phyloP scores from a whole-genome alignment of 257 asterid species.

The Cruciata laevipes region DNA sequence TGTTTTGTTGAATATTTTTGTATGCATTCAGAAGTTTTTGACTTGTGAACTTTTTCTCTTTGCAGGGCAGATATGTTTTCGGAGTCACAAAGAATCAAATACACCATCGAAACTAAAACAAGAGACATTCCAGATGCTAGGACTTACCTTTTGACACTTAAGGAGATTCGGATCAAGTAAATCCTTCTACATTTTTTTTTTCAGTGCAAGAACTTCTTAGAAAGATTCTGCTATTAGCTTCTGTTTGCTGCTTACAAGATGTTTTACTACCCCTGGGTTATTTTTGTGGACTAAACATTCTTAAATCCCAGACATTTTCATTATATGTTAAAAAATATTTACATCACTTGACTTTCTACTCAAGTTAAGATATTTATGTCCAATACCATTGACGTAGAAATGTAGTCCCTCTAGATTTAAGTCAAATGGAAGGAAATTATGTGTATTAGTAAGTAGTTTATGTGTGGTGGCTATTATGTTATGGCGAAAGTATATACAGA shows the following conservation, averaged over 20 bases:
- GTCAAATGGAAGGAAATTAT: not conserved
- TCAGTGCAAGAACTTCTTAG: not conserved
- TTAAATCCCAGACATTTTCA: not conserved
- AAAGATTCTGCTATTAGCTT: not conserved
- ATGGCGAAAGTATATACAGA: not conserved
- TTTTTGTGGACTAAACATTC: not conserved
- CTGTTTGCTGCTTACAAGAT: not conserved
- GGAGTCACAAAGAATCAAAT: slow-evolving; percentile 82
- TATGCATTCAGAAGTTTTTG: not conserved
- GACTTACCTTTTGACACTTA: slow-evolving; percentile 60
- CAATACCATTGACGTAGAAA: not conserved
- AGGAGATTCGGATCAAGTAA: slow-evolving; percentile 88
- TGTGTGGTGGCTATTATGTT: not conserved
- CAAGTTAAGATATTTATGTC: not conserved
- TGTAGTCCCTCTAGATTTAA: not conserved
- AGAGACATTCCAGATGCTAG: slow-evolving; percentile 87
- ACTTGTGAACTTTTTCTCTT: slow-evolving; percentile 12
- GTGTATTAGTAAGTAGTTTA: not conserved
- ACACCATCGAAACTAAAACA: slow-evolving; percentile 66
- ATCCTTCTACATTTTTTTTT: slow-evolving; percentile 13
- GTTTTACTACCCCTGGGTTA: not conserved
- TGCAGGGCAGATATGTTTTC: slow-evolving; percentile 81
- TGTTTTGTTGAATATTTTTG: slow-evolving; percentile 7
- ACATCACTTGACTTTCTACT: not conserved
- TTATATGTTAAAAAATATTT: not conserved